A percentile compares a stretch with the other conserved stretches of the same genome.
Evolutionary conservation across 805 yeast species (phyloP).

Genomic region (Zygosaccharomyces gambellarensis): DNA sequence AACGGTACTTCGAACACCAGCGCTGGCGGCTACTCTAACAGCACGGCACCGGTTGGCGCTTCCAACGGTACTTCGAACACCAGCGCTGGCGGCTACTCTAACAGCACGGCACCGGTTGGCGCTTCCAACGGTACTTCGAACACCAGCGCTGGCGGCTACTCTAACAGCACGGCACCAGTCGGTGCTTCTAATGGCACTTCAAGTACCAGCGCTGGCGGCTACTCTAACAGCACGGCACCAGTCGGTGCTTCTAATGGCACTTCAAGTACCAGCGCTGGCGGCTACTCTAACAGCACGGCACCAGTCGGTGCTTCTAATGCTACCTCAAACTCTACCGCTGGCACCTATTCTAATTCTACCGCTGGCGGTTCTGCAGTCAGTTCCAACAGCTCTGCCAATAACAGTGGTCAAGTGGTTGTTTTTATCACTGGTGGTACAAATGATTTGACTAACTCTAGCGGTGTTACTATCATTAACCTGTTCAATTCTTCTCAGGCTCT

Average conservation of each 20-base stretch:
- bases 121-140: neutral
- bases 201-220: neutral
- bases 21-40: neutral
- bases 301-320: neutral
- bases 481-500: slow-evolving; percentile 23
- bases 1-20: neutral
- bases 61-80: slow-evolving; percentile 3
- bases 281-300: neutral
- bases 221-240: neutral
- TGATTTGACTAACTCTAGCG: slow-evolving; percentile 13
- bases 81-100: slow-evolving; percentile 8
- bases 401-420: slow-evolving; percentile 11
- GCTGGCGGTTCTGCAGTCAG: slow-evolving; percentile 7
- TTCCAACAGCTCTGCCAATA: neutral
- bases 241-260: neutral
- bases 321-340: slow-evolving; percentile 9
- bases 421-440: slow-evolving; percentile 24
- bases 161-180: neutral
- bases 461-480: slow-evolving; percentile 11
- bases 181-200: neutral
- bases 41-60: neutral
- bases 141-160: slow-evolving; percentile 7
- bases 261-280: neutral
- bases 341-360: slow-evolving; percentile 6
- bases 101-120: slow-evolving; percentile 7